phyloP scores from a whole-genome alignment of 495 filamentous ascomycete genomes.

The Viridothelium virens region DNA sequence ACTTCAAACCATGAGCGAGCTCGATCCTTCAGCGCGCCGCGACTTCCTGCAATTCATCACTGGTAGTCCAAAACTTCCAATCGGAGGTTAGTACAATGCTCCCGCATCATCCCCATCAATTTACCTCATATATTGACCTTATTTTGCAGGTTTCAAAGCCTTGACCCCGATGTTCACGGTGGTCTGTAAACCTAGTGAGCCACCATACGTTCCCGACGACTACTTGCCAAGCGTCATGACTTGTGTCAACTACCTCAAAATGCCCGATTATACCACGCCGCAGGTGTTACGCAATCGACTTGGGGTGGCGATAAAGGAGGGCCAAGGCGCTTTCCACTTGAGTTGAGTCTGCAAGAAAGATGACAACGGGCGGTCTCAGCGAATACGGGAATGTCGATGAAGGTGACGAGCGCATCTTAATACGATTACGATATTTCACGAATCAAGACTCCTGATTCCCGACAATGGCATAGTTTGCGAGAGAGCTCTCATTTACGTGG shows the following conservation, averaged over 20 bases:
- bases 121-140: conserved; percentile 21
- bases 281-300: conserved; percentile 68
- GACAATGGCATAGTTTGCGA: not conserved
- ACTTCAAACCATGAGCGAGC: conserved; percentile 90
- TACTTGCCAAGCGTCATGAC: conserved; percentile 99
- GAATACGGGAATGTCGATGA: not conserved
- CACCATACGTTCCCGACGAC: conserved; percentile 89
- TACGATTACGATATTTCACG: not conserved
- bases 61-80: conserved; percentile 95
- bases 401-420: too few species aligned
- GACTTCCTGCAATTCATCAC: conserved; percentile 98
- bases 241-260: conserved; percentile 97
- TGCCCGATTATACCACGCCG: conserved; percentile 86
- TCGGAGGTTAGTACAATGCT: conserved; percentile 67
- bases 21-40: conserved; percentile 64
- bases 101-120: conserved; percentile 11
- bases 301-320: conserved; percentile 82
- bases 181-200: conserved; percentile 94
- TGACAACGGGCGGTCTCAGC: not conserved
- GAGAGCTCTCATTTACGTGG: not conserved
- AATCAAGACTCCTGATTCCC: not conserved
- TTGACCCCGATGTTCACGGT: conserved; percentile 98
- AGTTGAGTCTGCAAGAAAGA: conserved; percentile 46
- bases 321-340: conserved; percentile 97
- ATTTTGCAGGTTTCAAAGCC: conserved; percentile 79